Conservation (phyloP, 2,329 filamentous ascomycete genomes). For the Chrysosphaeria jannelii region DNA sequence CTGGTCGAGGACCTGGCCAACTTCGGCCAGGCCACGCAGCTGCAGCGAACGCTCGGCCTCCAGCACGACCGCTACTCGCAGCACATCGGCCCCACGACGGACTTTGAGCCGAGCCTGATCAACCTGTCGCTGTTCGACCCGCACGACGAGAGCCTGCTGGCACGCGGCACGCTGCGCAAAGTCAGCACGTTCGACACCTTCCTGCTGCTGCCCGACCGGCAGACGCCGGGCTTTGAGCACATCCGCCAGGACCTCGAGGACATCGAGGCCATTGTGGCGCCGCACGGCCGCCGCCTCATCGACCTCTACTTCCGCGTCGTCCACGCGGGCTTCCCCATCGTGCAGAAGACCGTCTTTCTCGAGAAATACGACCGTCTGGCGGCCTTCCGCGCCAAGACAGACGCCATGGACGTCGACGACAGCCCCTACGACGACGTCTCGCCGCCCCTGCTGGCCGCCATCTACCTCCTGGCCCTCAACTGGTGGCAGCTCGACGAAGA, state of each 20-base stretch:
- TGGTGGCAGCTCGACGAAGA: slow-evolving; percentile 28
- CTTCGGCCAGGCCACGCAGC: slow-evolving; percentile 31
- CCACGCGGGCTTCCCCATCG: slow-evolving; percentile 24
- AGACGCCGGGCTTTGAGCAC: slow-evolving; percentile 41
- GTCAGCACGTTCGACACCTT: slow-evolving; percentile 56
- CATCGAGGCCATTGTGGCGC: slow-evolving; percentile 38
- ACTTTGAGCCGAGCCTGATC: slow-evolving; percentile 60
- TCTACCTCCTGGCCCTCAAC: slow-evolving; percentile 29
- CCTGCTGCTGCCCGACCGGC: slow-evolving; percentile 45
- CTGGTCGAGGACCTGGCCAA: slow-evolving; percentile 42
- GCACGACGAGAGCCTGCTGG: slow-evolving; percentile 48
- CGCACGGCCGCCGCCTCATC: slow-evolving; percentile 30
- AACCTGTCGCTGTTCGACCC: slow-evolving; percentile 54
- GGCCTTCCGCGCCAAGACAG: too few relatives aligned
- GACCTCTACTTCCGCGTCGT: slow-evolving; percentile 35
- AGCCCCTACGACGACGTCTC: slow-evolving; percentile 28
- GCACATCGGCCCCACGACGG: slow-evolving; percentile 57
- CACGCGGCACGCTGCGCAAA: slow-evolving; percentile 37
- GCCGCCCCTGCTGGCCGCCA: slow-evolving; percentile 24
- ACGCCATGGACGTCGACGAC: too few relatives aligned
- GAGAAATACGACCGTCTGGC: slow-evolving; percentile 26
- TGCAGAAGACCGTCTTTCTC: slow-evolving; percentile 29
- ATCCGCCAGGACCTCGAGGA: slow-evolving; percentile 31
- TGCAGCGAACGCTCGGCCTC: slow-evolving; percentile 42
- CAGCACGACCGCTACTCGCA: slow-evolving; percentile 54